Conservation (phyloP, 176 grass and related monocot species). For the Poa pratensis region DNA sequence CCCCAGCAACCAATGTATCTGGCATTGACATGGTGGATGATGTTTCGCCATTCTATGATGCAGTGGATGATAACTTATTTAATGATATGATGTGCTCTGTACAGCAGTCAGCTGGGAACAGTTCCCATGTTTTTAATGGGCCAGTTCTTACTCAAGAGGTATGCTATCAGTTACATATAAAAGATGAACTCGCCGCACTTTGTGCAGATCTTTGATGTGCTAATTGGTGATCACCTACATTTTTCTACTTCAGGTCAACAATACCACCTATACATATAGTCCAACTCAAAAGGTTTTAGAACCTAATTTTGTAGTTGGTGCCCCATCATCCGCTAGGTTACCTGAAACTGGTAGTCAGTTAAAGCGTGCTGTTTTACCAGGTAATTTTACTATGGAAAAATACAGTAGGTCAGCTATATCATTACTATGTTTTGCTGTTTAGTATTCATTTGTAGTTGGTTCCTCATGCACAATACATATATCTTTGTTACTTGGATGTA, state of each 20-base stretch:
- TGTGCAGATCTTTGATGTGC: slow-evolving; percentile 36
- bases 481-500: slow-evolving; percentile 6
- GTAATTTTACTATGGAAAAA: slow-evolving; percentile 59
- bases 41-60: slow-evolving; percentile 65
- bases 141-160: slow-evolving; percentile 60
- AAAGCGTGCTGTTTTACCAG: slow-evolving; percentile 65
- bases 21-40: slow-evolving; percentile 65
- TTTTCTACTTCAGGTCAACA: slow-evolving; percentile 76
- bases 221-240: slow-evolving; percentile 47
- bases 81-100: slow-evolving; percentile 51
- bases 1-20: slow-evolving; percentile 47
- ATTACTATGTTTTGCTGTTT: slow-evolving; percentile 25
- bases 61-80: slow-evolving; percentile 69
- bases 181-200: slow-evolving; percentile 27
- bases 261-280: slow-evolving; percentile 56
- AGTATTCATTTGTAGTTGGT: background rate
- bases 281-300: slow-evolving; percentile 60
- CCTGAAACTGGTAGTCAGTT: slow-evolving; percentile 68
- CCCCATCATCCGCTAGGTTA: slow-evolving; percentile 60
- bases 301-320: slow-evolving; percentile 65
- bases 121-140: slow-evolving; percentile 42
- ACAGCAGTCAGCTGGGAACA: slow-evolving; percentile 46
- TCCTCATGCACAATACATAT: slow-evolving; percentile 17
- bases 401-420: slow-evolving; percentile 29
- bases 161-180: slow-evolving; percentile 33